Conservation (phyloP, 192 early-diverging fungal genomes). For the Coemansia sp. region DNA sequence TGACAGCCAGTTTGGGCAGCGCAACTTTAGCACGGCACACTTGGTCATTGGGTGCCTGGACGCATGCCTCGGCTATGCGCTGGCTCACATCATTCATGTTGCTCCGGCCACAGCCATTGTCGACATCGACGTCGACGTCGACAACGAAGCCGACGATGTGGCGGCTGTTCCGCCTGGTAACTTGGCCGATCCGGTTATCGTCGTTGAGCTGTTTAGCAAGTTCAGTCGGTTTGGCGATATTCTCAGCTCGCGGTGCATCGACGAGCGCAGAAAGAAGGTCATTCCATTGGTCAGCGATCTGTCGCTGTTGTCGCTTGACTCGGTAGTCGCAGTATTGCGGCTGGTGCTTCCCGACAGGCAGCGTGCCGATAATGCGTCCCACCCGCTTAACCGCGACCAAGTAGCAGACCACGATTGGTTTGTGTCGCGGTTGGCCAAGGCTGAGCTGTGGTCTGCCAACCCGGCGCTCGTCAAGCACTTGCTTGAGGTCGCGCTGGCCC, state of each 20-base stretch:
- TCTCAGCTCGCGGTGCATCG: slow-evolving; percentile 25
- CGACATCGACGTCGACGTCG: too few relatives aligned
- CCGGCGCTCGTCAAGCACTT: slow-evolving; percentile 24
- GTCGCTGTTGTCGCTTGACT: slow-evolving; percentile 15
- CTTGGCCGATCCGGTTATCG: slow-evolving; percentile 11
- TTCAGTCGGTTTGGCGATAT: slow-evolving; percentile 23
- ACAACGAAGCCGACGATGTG: too few relatives aligned
- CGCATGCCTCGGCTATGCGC: slow-evolving; percentile 47
- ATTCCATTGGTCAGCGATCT: slow-evolving; percentile 14
- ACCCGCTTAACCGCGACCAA: slow-evolving; percentile 7
- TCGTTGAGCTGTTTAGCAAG: slow-evolving; percentile 28
- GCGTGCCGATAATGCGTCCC: background rate
- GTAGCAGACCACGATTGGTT: background rate
- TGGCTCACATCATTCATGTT: slow-evolving; percentile 3
- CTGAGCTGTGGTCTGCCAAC: slow-evolving; percentile 20
- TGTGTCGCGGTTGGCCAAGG: background rate
- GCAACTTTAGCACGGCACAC: slow-evolving; percentile 55
- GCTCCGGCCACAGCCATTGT: background rate
- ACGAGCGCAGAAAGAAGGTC: slow-evolving; percentile 23
- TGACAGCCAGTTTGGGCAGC: slow-evolving; percentile 48
- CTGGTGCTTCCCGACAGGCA: slow-evolving; percentile 18
- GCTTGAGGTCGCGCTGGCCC: slow-evolving; percentile 22
- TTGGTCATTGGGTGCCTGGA: slow-evolving; percentile 62
- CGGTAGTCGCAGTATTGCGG: slow-evolving; percentile 1
- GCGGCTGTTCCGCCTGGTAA: background rate